Evolutionary conservation across 345 rosid genomes (phyloP).

Genomic region (Dipteronia sinensis): DNA sequence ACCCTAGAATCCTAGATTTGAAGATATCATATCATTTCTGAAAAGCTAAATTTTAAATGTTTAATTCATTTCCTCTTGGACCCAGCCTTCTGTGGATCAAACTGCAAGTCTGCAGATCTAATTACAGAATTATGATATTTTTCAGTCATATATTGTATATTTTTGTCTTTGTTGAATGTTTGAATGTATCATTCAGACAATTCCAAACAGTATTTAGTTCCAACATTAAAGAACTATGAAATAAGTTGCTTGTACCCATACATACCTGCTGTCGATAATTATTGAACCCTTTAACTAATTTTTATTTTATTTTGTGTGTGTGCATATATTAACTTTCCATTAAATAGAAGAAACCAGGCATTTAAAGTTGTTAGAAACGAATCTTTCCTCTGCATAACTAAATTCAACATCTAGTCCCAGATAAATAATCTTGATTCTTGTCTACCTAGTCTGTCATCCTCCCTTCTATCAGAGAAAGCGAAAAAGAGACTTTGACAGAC

Average conservation of each 20-base stretch:
- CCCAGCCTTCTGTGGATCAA: not conserved
- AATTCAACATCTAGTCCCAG: not conserved
- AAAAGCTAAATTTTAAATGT: not conserved
- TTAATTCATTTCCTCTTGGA: not conserved
- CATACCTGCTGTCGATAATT: not conserved
- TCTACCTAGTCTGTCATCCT: not conserved
- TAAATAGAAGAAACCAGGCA: not conserved
- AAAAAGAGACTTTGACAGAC: not conserved
- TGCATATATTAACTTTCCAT: not conserved
- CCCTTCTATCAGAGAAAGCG: constrained; percentile 1
- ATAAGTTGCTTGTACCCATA: not conserved
- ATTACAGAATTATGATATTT: not conserved
- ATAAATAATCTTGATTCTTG: not conserved
- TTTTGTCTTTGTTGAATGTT: not conserved
- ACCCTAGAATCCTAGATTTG: not conserved
- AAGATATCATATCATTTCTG: not conserved
- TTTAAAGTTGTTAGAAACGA: not conserved
- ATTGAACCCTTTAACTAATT: not conserved
- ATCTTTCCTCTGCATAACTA: not conserved
- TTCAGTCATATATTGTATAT: not conserved
- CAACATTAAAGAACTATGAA: not conserved
- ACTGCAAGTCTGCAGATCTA: not conserved
- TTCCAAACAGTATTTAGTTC: not conserved
- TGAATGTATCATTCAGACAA: not conserved
- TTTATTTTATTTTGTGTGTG: not conserved